Conservation (phyloP, 1,284 basidiomycete genomes). For the Naganishia cerealis region DNA sequence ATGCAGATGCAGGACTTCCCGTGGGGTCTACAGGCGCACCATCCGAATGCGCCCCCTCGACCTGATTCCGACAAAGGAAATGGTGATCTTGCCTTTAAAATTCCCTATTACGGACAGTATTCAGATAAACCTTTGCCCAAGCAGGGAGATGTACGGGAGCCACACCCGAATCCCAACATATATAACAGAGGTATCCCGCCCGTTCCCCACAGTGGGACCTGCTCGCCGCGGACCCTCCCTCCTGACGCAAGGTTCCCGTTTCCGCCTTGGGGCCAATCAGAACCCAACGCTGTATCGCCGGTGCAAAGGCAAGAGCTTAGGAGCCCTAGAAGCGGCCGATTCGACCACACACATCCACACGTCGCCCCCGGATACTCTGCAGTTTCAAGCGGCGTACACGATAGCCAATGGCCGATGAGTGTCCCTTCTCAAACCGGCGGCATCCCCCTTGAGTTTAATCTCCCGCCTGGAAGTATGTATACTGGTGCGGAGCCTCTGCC, state of each 20-base stretch:
- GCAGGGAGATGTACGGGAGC: background rate
- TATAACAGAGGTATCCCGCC: background rate
- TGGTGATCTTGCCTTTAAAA: background rate
- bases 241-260: slow-evolving; percentile 1
- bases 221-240: slow-evolving; percentile 10
- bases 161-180: background rate
- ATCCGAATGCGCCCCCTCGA: background rate
- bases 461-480: background rate
- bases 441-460: background rate
- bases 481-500: background rate
- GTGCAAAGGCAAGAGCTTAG: background rate
- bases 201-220: background rate
- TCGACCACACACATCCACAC: background rate
- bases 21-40: slow-evolving; percentile 16
- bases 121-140: background rate
- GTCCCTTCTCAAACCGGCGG: background rate
- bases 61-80: background rate
- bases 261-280: background rate
- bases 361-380: background rate
- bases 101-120: background rate
- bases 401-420: background rate
- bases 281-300: background rate
- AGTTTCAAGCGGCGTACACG: background rate
- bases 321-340: background rate
- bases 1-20: slow-evolving; percentile 6